Evolutionary conservation across 2,329 filamentous ascomycete genomes (phyloP), one percentile per base, ranked within the genome.

Genomic region (Whalleya microplaca): DNA sequence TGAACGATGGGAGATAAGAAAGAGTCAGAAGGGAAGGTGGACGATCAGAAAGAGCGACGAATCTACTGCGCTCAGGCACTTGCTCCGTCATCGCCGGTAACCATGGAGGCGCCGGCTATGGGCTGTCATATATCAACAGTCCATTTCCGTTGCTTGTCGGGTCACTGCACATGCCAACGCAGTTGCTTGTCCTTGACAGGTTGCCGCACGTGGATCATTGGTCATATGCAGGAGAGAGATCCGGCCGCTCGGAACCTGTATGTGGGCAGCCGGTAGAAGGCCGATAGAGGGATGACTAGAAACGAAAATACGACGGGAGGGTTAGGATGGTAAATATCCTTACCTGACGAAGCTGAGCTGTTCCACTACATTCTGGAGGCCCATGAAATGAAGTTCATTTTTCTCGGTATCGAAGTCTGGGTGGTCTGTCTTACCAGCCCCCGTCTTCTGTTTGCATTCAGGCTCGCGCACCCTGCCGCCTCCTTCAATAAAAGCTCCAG

Each of bases 271-370:
- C 61, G 56, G 45, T 49, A 42, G 60, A 50, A 58, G 55, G 52
- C 48, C 19, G 23, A 53, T 49, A 57, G 45, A 27, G 23, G 9
- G 23, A 21, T 41, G 41, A 51, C 44, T 41, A 41, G 47, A 21
- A 58, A 18, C 23, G 23, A 18, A 3, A 55, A 48, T 45, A 50
- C 23, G 29, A 56, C 14, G 55, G 40, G 51, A 45, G 45, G 32
- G 7, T 37, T 16, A 3, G 19, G 40, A 51, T 19, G 47, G 12
- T 21, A n/a, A 18, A 37, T 53, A 68, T 55, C 23, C 87, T 78
- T 74, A 92, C 89, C 86, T 83, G 29, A 92, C 73, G 69, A 92
- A 92, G 66, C 86, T 89, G 63, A 92, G 77, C 64, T 88, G 83
- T 67, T 90, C 85, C 14, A 89, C 80, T 10, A 91, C 80, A 48